Conservation (phyloP, 306 rosid genomes). For the Phaseolus lunatus region DNA sequence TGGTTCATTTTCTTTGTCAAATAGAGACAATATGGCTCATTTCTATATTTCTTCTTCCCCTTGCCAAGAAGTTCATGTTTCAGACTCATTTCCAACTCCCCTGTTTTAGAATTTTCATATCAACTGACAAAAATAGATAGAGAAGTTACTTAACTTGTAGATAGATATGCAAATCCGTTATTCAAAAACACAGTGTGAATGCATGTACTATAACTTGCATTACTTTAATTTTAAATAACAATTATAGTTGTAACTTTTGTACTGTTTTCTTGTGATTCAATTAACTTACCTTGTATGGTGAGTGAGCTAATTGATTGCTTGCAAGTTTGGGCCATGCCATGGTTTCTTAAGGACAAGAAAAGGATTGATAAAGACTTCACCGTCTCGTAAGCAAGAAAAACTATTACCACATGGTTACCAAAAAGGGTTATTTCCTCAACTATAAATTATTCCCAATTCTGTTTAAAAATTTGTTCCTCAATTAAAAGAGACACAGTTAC, state of each 20-base stretch:
- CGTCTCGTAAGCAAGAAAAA: not conserved
- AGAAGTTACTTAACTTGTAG: no score
- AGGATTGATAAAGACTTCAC: not conserved
- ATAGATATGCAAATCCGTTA: not conserved
- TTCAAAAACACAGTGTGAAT: not conserved
- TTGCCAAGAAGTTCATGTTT: not conserved
- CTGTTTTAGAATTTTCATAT: not conserved
- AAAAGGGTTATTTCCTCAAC: not conserved
- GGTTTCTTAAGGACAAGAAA: not conserved
- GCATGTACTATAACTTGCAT: not conserved
- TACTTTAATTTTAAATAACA: conserved; percentile 22
- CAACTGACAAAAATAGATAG: no score
- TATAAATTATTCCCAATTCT: not conserved
- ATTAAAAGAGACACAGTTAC: not conserved
- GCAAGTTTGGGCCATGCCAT: not conserved
- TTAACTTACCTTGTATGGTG: not conserved
- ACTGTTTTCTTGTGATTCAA: conserved; percentile 21
- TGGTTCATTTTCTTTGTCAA: not conserved
- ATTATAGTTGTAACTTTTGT: not conserved
- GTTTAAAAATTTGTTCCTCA: not conserved
- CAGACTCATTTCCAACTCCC: not conserved
- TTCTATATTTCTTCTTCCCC: not conserved
- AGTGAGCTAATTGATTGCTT: not conserved
- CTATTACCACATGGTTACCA: not conserved
- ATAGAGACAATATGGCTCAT: not conserved